Base-by-base conservation (phyloP, 768 basidiomycete species). In the Pilatotrama ljubarskyi region DNA sequence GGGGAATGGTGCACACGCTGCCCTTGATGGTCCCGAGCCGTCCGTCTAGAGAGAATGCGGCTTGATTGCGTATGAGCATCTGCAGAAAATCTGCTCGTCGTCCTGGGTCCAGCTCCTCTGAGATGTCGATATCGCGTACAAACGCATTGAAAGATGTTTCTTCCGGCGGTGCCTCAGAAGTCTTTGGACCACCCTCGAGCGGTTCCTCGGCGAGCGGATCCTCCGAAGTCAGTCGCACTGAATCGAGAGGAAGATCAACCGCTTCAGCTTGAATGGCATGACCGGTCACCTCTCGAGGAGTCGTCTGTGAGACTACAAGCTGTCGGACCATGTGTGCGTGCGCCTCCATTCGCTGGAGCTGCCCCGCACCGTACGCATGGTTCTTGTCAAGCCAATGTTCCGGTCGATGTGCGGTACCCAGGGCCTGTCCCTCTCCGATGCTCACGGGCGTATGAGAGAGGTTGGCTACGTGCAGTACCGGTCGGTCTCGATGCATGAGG, bases 181-280 rank as follows among this genome's bases (percentile, higher is more conserved):
- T 72, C 43, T 76, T 76, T 0, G 74, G 72, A 0, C 73, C 71
- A 43, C 72, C 70, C 57, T 68, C 70, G 1, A 72, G 4, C 1
- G 66, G 63, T 5, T 65, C 63, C 5, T 69, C 67, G 22, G 51
- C 58, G 13, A 55, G 18, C 11, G 43, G n/a, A 51, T 48, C 58
- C 35, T 51, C 52, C 8, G 38, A 20, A 35, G 2, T 17, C 13
- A 8, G 42, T 47, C 29, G 17, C 6, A 41, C 51, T 41, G 42
- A n/a, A n/a, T n/a, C n/a, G n/a, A 41, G 5, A 10, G 40, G 40
- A 5, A 41, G 15, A 17, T 41, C 40, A 9, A 41, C 40, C 14
- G 40, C 40, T 37, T 5, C 13, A 24, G 41, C 11, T 40, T 53
- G 36, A 36, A 56, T 53, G 1, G 42, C 18, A 20, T 47, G 62